A percentile compares a stretch with the other conserved stretches of the same genome.
Conservation (phyloP, 164 flowering plant genomes). For the Pachysandra terminalis region DNA sequence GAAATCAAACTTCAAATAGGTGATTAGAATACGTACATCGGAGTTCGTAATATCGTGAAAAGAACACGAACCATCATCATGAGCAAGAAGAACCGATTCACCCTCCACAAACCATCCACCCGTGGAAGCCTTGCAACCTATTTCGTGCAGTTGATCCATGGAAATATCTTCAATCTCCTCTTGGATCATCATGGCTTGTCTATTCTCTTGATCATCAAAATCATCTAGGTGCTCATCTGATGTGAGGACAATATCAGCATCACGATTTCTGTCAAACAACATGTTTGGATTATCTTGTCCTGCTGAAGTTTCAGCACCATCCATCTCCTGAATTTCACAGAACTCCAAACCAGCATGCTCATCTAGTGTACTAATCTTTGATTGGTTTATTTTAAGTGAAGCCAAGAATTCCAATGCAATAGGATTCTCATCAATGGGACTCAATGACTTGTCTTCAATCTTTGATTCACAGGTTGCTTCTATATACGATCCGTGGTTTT, state of each 20-base stretch:
- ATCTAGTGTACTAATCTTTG: slow-evolving; percentile 13
- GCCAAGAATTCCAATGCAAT: slow-evolving; percentile 71
- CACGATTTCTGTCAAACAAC: slow-evolving; percentile 16
- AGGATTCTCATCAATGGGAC: slow-evolving; percentile 50
- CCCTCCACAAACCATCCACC: slow-evolving; percentile 99
- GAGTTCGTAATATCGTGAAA: slow-evolving; percentile 73
- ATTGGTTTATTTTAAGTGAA: slow-evolving; percentile 35
- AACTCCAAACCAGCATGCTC: slow-evolving; percentile 17
- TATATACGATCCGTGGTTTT: slow-evolving; percentile 10
- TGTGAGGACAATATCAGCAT: slow-evolving; percentile 40
- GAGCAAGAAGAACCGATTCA: slow-evolving; percentile 87
- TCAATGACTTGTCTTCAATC: slow-evolving; percentile 28
- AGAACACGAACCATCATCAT: slow-evolving; percentile 87
- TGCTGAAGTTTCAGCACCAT: slow-evolving; percentile 24
- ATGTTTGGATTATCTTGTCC: slow-evolving; percentile 23
- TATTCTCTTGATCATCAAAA: slow-evolving; percentile 66
- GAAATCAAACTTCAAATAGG: no score
- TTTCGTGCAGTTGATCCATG: slow-evolving; percentile 47
- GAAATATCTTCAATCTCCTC: slow-evolving; percentile 55
- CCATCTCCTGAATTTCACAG: slow-evolving; percentile 52
- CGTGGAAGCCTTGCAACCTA: slow-evolving; percentile 72
- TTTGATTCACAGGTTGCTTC: slow-evolving; percentile 15
- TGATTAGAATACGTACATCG: slow-evolving; percentile 50
- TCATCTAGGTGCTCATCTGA: slow-evolving; percentile 70
- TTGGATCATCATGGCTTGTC: slow-evolving; percentile 24